These are phyloP conservation scores for Venturia effusa DNA, from an alignment of 2,329 filamentous ascomycete genomes.

Conservation along the genomic window DNA sequence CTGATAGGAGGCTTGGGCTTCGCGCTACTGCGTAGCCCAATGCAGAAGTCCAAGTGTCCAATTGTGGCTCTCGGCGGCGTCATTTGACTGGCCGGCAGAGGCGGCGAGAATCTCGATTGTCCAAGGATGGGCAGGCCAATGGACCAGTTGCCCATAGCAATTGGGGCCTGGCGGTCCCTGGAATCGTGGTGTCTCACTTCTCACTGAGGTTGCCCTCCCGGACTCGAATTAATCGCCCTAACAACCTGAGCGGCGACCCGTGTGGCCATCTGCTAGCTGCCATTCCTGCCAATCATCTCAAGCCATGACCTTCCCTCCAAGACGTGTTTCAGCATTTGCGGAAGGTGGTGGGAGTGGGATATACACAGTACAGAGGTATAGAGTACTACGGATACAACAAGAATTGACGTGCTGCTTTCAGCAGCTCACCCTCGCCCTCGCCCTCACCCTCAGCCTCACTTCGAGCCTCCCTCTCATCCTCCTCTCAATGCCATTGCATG, in stretches of 20 bases:
- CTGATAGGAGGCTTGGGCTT: not conserved
- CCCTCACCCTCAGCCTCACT: too few species aligned
- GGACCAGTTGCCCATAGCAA: not conserved
- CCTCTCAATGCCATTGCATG: too few species aligned
- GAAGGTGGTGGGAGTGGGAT: too few species aligned
- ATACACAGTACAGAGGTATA: too few species aligned
- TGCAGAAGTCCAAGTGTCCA: not conserved
- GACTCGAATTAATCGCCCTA: not conserved
- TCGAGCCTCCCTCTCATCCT: too few species aligned
- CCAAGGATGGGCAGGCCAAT: too few species aligned
- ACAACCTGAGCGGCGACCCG: not conserved
- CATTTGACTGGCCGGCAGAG: not conserved
- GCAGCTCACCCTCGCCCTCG: too few species aligned
- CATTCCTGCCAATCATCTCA: not conserved
- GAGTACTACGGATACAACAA: too few species aligned
- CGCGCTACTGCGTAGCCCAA: not conserved
- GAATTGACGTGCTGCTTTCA: too few species aligned
- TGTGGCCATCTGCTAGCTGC: not conserved
- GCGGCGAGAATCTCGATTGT: too few species aligned
- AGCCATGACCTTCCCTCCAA: not conserved
- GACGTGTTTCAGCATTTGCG: not conserved
- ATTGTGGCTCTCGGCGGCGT: not conserved
- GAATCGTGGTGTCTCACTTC: too few species aligned
- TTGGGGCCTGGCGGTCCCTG: not conserved
- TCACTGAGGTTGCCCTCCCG: not conserved